Evolutionary conservation across 495 filamentous ascomycete species (phyloP).

Genomic region (Penicillium odoratum): DNA sequence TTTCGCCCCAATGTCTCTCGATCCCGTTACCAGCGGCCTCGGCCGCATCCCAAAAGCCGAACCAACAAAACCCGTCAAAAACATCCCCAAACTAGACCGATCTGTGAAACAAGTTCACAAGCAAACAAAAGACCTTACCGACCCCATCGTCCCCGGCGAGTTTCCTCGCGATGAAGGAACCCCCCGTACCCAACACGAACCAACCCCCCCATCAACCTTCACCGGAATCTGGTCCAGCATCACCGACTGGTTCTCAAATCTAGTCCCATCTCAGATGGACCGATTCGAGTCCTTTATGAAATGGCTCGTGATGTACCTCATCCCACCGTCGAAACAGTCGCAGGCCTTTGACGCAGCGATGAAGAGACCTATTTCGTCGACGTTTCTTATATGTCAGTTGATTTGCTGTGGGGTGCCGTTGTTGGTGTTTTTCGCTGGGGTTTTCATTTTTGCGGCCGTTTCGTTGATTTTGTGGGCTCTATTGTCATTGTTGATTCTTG

Average conservation of each 20-base stretch:
- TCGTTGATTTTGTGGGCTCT: slow-evolving; percentile 37
- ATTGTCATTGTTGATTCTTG: slow-evolving; percentile 37
- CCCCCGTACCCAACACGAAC: slow-evolving; percentile 12
- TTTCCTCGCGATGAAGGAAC: slow-evolving; percentile 33
- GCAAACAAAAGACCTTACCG: slow-evolving; percentile 21
- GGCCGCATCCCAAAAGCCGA: slow-evolving; percentile 21
- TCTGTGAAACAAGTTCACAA: slow-evolving; percentile 19
- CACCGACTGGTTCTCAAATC: slow-evolving; percentile 16
- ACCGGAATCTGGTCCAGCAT: slow-evolving; percentile 19
- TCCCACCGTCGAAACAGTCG: slow-evolving; percentile 33
- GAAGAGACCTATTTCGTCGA: slow-evolving; percentile 33
- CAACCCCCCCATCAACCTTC: slow-evolving; percentile 21
- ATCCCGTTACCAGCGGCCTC: slow-evolving; percentile 28
- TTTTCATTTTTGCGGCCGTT: slow-evolving; percentile 38
- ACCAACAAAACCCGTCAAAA: slow-evolving; percentile 19
- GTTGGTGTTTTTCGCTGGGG: slow-evolving; percentile 36
- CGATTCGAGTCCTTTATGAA: slow-evolving; percentile 30
- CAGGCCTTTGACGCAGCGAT: slow-evolving; percentile 33
- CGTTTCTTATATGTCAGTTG: slow-evolving; percentile 38
- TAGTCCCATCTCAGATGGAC: slow-evolving; percentile 30
- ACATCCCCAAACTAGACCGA: slow-evolving; percentile 17
- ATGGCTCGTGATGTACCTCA: slow-evolving; percentile 26
- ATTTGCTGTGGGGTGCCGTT: slow-evolving; percentile 42
- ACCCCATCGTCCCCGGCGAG: slow-evolving; percentile 30
- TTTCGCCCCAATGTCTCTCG: slow-evolving; percentile 28